phyloP scores from a whole-genome alignment of 1,284 basidiomycete genomes.

The Exobasidium rhododendri region DNA sequence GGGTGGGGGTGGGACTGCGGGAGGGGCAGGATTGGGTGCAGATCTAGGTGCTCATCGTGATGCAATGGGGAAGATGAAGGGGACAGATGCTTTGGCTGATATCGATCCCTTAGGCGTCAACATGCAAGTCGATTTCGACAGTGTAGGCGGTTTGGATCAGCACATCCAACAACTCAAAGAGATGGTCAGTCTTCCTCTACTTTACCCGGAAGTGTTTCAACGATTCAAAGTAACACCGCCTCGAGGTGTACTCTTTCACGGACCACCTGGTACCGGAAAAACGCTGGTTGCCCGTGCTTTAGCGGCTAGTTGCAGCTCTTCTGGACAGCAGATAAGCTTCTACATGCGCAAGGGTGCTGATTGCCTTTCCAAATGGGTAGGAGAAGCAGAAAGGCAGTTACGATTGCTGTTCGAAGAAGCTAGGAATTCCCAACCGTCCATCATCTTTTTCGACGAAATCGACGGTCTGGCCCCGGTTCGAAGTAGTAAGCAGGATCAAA shows the following conservation, averaged over 20 bases:
- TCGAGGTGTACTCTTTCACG: slow-evolving; percentile 86
- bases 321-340: slow-evolving; percentile 89
- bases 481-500: slow-evolving; percentile 97
- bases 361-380: slow-evolving; percentile 97
- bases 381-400: slow-evolving; percentile 94
- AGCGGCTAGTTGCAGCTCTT: slow-evolving; percentile 84
- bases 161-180: slow-evolving; percentile 97
- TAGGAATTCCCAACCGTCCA: slow-evolving; percentile 83
- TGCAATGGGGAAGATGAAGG: slow-evolving; percentile 31
- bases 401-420: slow-evolving; percentile 96
- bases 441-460: slow-evolving; percentile 98
- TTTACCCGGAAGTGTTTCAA: slow-evolving; percentile 97
- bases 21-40: slow-evolving; percentile 26
- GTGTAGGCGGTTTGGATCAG: slow-evolving; percentile 93
- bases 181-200: slow-evolving; percentile 91
- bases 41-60: slow-evolving; percentile 23
- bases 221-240: slow-evolving; percentile 92
- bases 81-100: slow-evolving; percentile 73
- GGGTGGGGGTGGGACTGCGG: slow-evolving; percentile 20
- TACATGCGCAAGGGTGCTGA: slow-evolving; percentile 99
- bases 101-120: slow-evolving; percentile 93
- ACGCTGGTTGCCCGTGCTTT: slow-evolving; percentile 72
- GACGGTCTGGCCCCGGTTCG: slow-evolving; percentile 96
- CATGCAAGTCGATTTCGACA: slow-evolving; percentile 88
- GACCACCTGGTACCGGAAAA: slow-evolving; percentile 54